Evolutionary conservation across 768 basidiomycete species (phyloP).

Genomic region (Termitomyces sp.): DNA sequence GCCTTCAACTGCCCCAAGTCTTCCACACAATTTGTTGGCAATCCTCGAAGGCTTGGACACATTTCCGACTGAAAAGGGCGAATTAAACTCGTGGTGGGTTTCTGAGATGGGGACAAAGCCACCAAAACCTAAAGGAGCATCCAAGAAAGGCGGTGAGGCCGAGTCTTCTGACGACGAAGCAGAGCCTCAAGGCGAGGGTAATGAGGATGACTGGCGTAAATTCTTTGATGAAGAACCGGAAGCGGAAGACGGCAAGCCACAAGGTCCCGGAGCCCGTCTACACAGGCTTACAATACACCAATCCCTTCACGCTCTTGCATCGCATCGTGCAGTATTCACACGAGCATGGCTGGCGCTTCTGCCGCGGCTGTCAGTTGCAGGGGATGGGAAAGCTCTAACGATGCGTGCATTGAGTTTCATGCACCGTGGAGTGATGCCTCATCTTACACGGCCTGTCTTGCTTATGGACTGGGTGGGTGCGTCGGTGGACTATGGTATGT

Average conservation of each 20-base stretch:
- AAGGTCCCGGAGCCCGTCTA: constrained; percentile 39
- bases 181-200: constrained; percentile 18
- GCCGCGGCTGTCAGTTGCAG: constrained; percentile 45
- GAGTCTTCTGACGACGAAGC: constrained; percentile 33
- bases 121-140: constrained; percentile 36
- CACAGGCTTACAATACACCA: constrained; percentile 70
- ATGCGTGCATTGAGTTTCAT: constrained; percentile 67
- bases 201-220: constrained; percentile 72
- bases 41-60: constrained; percentile 63
- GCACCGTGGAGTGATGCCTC: constrained; percentile 79
- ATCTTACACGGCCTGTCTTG: constrained; percentile 69
- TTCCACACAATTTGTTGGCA: constrained; percentile 45
- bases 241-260: constrained; percentile 24
- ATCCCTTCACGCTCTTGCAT: constrained; percentile 67
- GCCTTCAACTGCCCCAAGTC: constrained; percentile 27
- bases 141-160: constrained; percentile 27
- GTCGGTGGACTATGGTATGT: constrained; percentile 75
- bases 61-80: constrained; percentile 65
- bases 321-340: constrained; percentile 79
- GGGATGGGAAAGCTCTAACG: constrained; percentile 35
- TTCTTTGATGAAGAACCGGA: constrained; percentile 70
- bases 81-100: constrained; percentile 79
- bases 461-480: constrained; percentile 92
- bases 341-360: constrained; percentile 74
- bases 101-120: constrained; percentile 57